These are phyloP conservation scores for Setaria italica DNA, from an alignment of 202 grass and related monocot genomes.

Conservation along the genomic window DNA sequence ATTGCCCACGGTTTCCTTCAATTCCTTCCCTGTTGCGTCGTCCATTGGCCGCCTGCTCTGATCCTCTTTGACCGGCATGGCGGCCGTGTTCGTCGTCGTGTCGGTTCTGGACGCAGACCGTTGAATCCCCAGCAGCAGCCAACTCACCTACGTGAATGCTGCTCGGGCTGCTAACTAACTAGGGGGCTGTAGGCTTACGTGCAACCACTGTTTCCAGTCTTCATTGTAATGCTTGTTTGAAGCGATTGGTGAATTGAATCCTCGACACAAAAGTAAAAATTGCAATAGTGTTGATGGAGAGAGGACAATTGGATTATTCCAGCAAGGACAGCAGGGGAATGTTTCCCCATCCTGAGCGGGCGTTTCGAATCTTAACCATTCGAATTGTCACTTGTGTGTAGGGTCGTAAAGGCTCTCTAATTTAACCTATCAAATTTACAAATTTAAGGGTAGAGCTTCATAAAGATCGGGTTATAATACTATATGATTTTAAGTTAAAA, in stretches of 20 bases:
- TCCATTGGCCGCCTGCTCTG: background rate
- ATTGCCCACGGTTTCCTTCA: background rate
- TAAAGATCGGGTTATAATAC: too few relatives aligned
- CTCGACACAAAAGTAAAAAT: background rate
- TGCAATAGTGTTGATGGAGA: background rate
- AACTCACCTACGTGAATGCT: background rate
- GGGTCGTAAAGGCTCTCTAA: too few relatives aligned
- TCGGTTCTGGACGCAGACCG: conserved; percentile 23
- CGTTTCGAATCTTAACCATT: background rate
- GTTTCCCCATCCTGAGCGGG: background rate
- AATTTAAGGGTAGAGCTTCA: too few relatives aligned
- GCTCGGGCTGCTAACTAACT: background rate
- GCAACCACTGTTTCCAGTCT: background rate
- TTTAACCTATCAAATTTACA: too few relatives aligned
- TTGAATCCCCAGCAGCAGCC: conserved; percentile 6
- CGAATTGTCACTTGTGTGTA: too few relatives aligned
- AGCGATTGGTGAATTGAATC: background rate
- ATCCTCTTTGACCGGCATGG: conserved; percentile 1
- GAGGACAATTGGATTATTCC: background rate
- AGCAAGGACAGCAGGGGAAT: background rate
- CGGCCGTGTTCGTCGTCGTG: background rate
- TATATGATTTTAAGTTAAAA: too few relatives aligned
- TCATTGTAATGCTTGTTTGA: background rate
- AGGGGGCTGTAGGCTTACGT: background rate
- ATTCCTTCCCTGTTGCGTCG: background rate